A percentile compares a stretch with the other conserved stretches of the same genome.
Conservation (phyloP, 768 basidiomycete genomes). For the Tephrocybe rancida region DNA sequence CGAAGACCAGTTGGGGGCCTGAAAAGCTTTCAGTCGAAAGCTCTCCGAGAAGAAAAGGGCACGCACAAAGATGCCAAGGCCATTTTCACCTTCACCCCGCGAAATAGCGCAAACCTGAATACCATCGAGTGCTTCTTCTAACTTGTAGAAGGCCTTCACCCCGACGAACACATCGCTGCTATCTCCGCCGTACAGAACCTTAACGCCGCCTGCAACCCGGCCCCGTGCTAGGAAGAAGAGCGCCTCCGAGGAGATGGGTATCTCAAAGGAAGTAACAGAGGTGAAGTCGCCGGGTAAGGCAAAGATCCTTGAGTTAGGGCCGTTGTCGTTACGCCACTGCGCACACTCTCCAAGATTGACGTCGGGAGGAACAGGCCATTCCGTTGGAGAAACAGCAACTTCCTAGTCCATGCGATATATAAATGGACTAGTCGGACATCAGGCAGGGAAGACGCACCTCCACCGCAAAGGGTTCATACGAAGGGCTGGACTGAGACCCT, state of each 20-base stretch:
- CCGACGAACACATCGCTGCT: constrained; percentile 23
- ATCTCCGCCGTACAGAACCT: constrained; percentile 21
- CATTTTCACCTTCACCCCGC: constrained; percentile 26
- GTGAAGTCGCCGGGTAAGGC: not conserved
- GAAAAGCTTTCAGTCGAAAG: not conserved
- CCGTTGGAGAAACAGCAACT: not conserved
- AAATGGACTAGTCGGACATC: not conserved
- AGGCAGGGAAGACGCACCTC: not conserved
- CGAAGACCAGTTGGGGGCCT: constrained; percentile 18
- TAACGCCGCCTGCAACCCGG: constrained; percentile 22
- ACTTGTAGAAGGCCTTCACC: constrained; percentile 25
- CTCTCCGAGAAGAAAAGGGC: constrained; percentile 9
- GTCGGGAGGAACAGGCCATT: constrained; percentile 19
- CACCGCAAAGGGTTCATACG: not conserved
- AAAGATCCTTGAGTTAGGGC: not conserved
- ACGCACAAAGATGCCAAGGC: constrained; percentile 38
- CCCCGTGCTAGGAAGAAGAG: constrained; percentile 34
- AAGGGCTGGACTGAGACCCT: not conserved
- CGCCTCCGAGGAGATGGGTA: constrained; percentile 27
- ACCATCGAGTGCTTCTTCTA: constrained; percentile 19
- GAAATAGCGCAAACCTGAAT: constrained; percentile 28
- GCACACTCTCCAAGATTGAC: constrained; percentile 19
- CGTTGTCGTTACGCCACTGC: constrained; percentile 8
- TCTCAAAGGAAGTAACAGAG: constrained; percentile 19
- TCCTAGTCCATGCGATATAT: not conserved